phyloP scores from a whole-genome alignment of 768 basidiomycete genomes.

The Boletellus sp. region DNA sequence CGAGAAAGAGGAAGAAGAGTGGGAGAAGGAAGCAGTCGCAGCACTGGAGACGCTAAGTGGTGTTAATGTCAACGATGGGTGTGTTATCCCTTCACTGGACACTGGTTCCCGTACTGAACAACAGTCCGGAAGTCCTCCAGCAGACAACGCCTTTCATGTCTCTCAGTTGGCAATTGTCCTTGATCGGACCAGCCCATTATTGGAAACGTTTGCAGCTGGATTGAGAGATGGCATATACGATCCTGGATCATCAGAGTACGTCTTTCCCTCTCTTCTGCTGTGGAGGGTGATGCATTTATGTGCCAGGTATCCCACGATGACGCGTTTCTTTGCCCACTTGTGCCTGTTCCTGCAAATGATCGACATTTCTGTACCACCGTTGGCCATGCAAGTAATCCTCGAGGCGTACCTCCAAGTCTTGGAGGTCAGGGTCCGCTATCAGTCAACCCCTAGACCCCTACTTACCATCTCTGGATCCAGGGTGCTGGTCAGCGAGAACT shows the following conservation, averaged over 20 bases:
- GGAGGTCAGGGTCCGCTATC: conserved; percentile 48
- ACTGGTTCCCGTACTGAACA: conserved; percentile 3
- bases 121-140: conserved; percentile 42
- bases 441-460: not conserved
- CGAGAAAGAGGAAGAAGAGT: conserved; percentile 48
- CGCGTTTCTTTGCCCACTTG: conserved; percentile 91
- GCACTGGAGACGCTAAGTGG: conserved; percentile 56
- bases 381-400: conserved; percentile 75
- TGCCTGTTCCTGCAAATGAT: conserved; percentile 87
- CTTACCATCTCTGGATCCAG: conserved; percentile 31
- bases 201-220: conserved; percentile 65
- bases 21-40: conserved; percentile 60
- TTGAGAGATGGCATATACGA: conserved; percentile 50
- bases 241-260: conserved; percentile 54
- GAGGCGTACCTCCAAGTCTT: conserved; percentile 87
- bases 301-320: conserved; percentile 62
- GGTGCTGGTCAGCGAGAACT: conserved; percentile 76
- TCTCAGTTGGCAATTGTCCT: conserved; percentile 80
- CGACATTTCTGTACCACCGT: conserved; percentile 65
- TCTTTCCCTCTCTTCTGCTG: conserved; percentile 8
- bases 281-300: conserved; percentile 1
- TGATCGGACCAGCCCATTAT: conserved; percentile 58
- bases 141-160: conserved; percentile 76
- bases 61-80: conserved; percentile 66
- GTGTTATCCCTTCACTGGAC: conserved; percentile 13